Percentiles rank a stretch among this genome's conserved stretches.
phyloP scores from a whole-genome alignment of 2,329 filamentous ascomycete species.

The Neocucurbitaria cava region DNA sequence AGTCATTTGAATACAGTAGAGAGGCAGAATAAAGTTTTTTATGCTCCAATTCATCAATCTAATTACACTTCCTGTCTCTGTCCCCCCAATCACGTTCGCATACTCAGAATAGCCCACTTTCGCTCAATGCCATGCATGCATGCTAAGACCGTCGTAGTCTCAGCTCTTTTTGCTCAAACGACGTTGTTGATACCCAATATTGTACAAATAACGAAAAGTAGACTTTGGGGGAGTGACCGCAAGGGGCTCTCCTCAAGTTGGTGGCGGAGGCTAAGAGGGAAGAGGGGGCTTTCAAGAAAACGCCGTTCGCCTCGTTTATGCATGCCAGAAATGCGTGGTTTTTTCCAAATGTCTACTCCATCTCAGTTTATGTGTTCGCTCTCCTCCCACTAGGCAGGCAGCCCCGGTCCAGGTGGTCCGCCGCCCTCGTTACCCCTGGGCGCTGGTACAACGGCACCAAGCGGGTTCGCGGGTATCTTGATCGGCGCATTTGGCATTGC shows the following conservation, averaged over 20 bases:
- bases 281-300: constrained; percentile 13
- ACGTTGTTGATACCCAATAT: constrained; percentile 7
- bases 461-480: constrained; percentile 66
- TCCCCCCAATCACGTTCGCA: no score
- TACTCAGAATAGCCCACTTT: not conserved
- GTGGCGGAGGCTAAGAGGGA: constrained; percentile 15
- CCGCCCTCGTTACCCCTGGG: constrained; percentile 20
- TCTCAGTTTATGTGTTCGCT: no score
- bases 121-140: not conserved
- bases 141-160: no score
- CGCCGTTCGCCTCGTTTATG: constrained; percentile 16
- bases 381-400: constrained; percentile 26
- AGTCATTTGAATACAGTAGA: no score
- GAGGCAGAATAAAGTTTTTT: no score
- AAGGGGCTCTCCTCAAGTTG: not conserved
- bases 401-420: constrained; percentile 22
- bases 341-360: not conserved
- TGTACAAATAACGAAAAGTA: constrained; percentile 15
- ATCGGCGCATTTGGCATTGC: constrained; percentile 65
- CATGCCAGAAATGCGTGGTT: constrained; percentile 14
- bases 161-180: constrained; percentile 9
- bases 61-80: not conserved
- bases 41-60: not conserved
- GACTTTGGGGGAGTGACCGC: constrained; percentile 1
- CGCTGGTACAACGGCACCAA: constrained; percentile 24